These are phyloP conservation scores for Knufia fluminis DNA, from an alignment of 2,329 filamentous ascomycete species.

Conservation along the genomic window DNA sequence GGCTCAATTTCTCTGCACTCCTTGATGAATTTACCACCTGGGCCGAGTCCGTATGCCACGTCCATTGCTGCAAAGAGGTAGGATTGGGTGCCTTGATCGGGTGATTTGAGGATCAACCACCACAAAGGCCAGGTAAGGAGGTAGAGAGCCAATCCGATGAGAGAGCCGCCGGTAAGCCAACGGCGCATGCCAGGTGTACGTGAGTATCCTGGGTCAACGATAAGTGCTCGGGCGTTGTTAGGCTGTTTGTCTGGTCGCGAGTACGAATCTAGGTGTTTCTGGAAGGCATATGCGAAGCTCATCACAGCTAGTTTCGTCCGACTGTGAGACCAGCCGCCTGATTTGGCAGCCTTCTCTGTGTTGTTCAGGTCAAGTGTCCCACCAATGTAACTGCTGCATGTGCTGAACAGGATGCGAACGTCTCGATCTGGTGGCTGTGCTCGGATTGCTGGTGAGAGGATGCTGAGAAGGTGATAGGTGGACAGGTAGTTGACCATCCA, in stretches of 20 bases:
- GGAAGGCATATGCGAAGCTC: conserved; percentile 80
- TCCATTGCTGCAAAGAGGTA: conserved; percentile 84
- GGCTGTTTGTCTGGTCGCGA: conserved; percentile 73
- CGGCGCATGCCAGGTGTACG: conserved; percentile 80
- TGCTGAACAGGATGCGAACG: conserved; percentile 76
- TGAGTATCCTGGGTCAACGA: conserved; percentile 77
- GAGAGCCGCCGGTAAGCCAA: conserved; percentile 75
- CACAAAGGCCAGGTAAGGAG: conserved; percentile 67
- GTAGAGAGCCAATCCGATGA: conserved; percentile 72
- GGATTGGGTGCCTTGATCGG: conserved; percentile 74
- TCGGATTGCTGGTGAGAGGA: conserved; percentile 79
- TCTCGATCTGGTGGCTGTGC: conserved; percentile 91
- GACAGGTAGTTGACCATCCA: conserved; percentile 95
- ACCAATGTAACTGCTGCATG: conserved; percentile 79
- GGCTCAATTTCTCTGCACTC: conserved; percentile 74
- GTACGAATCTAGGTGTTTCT: conserved; percentile 82
- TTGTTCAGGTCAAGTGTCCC: conserved; percentile 51
- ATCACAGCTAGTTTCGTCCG: conserved; percentile 69
- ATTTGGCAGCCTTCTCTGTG: conserved; percentile 19
- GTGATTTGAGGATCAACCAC: conserved; percentile 82
- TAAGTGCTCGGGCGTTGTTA: conserved; percentile 70
- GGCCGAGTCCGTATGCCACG: conserved; percentile 52
- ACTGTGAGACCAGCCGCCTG: conserved; percentile 37
- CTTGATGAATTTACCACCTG: conserved; percentile 68
- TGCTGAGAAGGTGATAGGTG: conserved; percentile 89